Conservation (phyloP, 352 stramenopile genomes). For the Globisporangium viniferum region DNA sequence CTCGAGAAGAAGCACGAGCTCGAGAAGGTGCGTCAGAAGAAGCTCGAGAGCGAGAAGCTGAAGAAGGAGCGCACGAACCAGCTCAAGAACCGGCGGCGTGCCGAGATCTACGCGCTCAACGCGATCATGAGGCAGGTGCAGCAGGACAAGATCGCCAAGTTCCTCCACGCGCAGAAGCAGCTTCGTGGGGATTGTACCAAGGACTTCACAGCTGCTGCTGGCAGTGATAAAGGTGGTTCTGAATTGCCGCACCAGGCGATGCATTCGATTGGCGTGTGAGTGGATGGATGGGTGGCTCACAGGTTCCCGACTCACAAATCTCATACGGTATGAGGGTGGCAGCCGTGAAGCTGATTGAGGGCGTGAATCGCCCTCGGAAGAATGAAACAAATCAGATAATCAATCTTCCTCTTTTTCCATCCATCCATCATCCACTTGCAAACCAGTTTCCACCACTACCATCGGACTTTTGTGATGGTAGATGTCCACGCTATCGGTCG, state of each 20-base stretch:
- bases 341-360: background rate
- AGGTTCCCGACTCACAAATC: background rate
- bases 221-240: background rate
- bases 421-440: background rate
- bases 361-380: background rate
- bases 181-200: background rate
- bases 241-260: background rate
- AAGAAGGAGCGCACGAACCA: constrained; percentile 41
- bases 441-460: background rate
- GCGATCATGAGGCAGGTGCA: constrained; percentile 58
- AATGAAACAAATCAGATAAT: background rate
- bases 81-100: constrained; percentile 45
- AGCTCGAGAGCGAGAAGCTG: constrained; percentile 47
- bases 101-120: constrained; percentile 76
- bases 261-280: constrained; percentile 27
- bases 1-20: constrained; percentile 48
- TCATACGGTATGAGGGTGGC: too few relatives aligned
- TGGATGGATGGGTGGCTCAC: background rate
- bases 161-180: constrained; percentile 33
- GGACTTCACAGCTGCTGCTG: background rate
- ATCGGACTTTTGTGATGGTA: too few relatives aligned
- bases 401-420: background rate
- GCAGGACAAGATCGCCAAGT: constrained; percentile 57
- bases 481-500: too few relatives aligned
- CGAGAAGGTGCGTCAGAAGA: constrained; percentile 34